phyloP scores from a whole-genome alignment of 345 rosid genomes.

The Syzygium oleosum region DNA sequence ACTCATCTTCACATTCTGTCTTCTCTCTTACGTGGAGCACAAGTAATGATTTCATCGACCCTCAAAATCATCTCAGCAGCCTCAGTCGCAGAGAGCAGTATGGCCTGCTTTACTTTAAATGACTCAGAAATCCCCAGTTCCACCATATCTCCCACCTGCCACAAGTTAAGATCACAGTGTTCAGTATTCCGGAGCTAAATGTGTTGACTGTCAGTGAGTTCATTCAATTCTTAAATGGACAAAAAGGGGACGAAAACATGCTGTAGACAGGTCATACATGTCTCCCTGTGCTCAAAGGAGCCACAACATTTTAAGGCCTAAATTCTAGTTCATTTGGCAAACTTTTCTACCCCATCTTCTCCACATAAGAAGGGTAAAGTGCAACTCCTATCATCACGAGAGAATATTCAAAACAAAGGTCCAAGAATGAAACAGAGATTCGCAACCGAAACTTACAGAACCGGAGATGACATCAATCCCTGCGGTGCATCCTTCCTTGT shows the following conservation, averaged over 20 bases:
- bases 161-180: neutral
- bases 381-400: neutral
- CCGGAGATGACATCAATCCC: conserved; percentile 94
- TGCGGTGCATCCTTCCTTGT: conserved; percentile 60
- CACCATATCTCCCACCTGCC: conserved; percentile 84
- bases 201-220: neutral
- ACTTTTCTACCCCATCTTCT: conserved; percentile 3
- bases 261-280: neutral
- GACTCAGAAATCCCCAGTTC: conserved; percentile 80
- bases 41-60: conserved; percentile 43
- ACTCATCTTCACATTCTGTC: conserved; percentile 48
- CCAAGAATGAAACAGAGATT: neutral
- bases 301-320: neutral
- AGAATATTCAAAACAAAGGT: neutral
- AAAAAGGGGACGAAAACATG: neutral
- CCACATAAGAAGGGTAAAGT: neutral
- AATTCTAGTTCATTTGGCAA: neutral
- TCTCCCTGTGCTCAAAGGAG: neutral
- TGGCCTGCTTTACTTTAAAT: conserved; percentile 95
- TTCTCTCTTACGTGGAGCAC: conserved; percentile 42
- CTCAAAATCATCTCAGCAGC: conserved; percentile 61
- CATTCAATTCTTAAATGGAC: neutral
- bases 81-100: conserved; percentile 90
- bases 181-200: neutral
- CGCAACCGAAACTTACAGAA: conserved; percentile 42